Conservation (phyloP, 345 rosid genomes). For the Populus nigra region DNA sequence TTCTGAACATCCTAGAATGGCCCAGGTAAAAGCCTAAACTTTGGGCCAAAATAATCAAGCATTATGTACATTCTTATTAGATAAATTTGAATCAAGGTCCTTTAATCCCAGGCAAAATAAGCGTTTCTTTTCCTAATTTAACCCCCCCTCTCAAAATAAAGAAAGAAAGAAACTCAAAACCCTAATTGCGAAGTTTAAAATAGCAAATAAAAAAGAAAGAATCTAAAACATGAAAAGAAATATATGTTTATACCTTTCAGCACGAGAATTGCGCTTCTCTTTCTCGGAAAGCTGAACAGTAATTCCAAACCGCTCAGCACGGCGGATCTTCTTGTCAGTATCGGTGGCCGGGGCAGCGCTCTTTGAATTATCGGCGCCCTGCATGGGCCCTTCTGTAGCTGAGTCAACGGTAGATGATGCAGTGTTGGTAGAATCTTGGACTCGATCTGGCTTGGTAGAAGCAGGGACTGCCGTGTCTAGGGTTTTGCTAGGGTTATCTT, state of each 20-base stretch:
- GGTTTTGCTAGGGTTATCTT: constrained; percentile 3
- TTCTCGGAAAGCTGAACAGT: constrained; percentile 69
- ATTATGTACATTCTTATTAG: background rate
- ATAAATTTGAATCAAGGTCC: background rate
- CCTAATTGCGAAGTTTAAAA: background rate
- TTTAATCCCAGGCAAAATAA: background rate
- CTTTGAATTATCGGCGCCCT: constrained; percentile 33
- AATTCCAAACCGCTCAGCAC: constrained; percentile 92
- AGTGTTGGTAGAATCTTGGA: constrained; percentile 22
- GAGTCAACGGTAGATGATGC: constrained; percentile 8
- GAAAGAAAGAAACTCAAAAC: background rate
- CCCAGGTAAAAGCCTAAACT: background rate
- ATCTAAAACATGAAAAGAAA: background rate
- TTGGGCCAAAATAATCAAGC: background rate
- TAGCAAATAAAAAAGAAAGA: background rate
- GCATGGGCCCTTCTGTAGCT: background rate
- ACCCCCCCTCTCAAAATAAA: no score
- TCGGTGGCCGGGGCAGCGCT: constrained; percentile 38
- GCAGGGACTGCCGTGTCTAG: background rate
- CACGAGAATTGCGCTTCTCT: constrained; percentile 90
- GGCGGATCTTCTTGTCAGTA: constrained; percentile 71
- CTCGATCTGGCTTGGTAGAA: constrained; percentile 31
- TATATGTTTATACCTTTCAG: constrained; percentile 58
- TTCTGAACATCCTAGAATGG: background rate
- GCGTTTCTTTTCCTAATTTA: no score